Evolutionary conservation across 805 yeast species (phyloP).

Genomic region (Candida piceae): DNA sequence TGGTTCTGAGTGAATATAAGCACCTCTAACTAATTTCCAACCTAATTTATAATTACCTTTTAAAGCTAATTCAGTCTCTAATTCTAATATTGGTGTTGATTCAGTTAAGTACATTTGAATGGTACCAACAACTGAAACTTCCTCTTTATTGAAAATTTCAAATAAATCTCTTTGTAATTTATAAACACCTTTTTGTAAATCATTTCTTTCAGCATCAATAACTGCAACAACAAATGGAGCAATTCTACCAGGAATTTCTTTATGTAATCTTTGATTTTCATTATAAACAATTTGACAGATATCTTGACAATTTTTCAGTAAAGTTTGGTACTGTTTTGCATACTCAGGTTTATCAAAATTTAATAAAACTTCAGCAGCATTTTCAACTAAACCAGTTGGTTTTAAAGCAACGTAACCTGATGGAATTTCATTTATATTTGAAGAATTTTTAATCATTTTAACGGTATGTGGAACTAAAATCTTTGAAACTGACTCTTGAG

Average conservation of each 20-base stretch:
- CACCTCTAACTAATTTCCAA: conserved; percentile 90
- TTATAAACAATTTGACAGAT: conserved; percentile 54
- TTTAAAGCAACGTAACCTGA: conserved; percentile 91
- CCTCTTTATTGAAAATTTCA: conserved; percentile 61
- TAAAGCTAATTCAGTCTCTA: conserved; percentile 62
- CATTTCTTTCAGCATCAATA: conserved; percentile 88
- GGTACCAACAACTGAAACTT: conserved; percentile 79
- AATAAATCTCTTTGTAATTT: conserved; percentile 81
- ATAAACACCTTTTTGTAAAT: conserved; percentile 87
- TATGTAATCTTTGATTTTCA: conserved; percentile 45
- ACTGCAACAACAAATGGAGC: conserved; percentile 74
- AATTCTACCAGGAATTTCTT: conserved; percentile 54
- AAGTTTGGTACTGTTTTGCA: conserved; percentile 45
- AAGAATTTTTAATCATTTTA: conserved; percentile 42
- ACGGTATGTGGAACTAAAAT: conserved; percentile 71
- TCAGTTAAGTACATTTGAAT: conserved; percentile 86
- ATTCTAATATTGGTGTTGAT: conserved; percentile 53
- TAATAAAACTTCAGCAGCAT: conserved; percentile 69
- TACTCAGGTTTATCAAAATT: conserved; percentile 53
- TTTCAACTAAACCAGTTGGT: conserved; percentile 81
- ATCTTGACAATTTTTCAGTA: conserved; percentile 61
- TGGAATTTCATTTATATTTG: conserved; percentile 62
- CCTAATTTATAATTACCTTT: conserved; percentile 67
- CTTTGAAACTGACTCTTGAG: conserved; percentile 59
- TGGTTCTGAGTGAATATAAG: conserved; percentile 87